These are phyloP conservation scores for Erigeron canadensis DNA, from an alignment of 129 eudicot species.

Conservation along the genomic window DNA sequence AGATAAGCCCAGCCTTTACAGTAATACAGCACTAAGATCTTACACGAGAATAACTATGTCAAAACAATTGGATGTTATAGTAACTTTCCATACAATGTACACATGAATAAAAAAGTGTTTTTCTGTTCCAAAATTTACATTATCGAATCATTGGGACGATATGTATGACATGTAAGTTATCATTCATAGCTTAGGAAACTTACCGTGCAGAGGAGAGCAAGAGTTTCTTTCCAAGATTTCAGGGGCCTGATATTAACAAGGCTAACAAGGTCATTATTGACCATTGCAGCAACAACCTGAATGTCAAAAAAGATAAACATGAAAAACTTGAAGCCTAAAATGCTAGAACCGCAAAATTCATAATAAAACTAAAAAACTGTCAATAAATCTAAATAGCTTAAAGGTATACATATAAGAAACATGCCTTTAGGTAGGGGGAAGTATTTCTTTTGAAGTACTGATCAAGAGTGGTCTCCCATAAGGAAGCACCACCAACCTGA, in stretches of 20 bases:
- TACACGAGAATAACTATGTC: too few species aligned
- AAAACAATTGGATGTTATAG: too few species aligned
- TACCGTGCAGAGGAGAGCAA: conserved; percentile 93
- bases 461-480: conserved; percentile 93
- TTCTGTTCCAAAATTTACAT: background rate
- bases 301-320: background rate
- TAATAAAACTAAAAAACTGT: background rate
- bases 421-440: conserved; percentile 79
- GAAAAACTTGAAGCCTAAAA: background rate
- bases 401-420: background rate
- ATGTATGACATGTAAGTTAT: background rate
- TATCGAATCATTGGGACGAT: background rate
- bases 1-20: background rate
- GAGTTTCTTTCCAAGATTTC: conserved; percentile 95
- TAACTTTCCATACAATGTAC: too few species aligned
- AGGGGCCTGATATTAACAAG: conserved; percentile 85
- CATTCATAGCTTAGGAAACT: conserved; percentile 29
- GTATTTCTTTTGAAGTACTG: conserved; percentile 66
- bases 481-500: conserved; percentile 79
- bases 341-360: background rate
- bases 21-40: too few species aligned
- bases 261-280: conserved; percentile 83
- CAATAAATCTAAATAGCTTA: background rate
- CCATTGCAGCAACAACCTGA: conserved; percentile 96
- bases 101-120: too few species aligned